A percentile compares a stretch with the other conserved stretches of the same genome.
Conservation (phyloP, 1,139 yeast genomes). For the Nakaseomyces glabratus region DNA sequence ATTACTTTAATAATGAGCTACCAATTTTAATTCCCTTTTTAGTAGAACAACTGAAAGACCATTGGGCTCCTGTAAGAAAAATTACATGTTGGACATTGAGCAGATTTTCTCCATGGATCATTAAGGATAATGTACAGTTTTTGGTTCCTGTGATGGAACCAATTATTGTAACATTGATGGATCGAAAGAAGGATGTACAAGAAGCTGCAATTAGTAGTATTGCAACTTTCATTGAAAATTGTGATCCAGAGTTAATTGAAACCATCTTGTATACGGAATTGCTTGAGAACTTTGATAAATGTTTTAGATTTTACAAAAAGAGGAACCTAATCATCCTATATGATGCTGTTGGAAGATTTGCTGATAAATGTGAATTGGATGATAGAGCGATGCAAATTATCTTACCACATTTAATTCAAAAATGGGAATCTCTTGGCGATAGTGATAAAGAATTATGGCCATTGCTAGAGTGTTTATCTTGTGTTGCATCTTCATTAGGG, state of each 20-base stretch:
- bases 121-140: constrained; percentile 57
- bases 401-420: constrained; percentile 69
- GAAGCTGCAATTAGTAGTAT: constrained; percentile 88
- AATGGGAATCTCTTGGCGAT: constrained; percentile 70
- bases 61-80: constrained; percentile 79
- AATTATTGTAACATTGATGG: constrained; percentile 64
- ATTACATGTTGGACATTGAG: constrained; percentile 94
- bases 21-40: constrained; percentile 79
- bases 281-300: constrained; percentile 58
- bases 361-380: constrained; percentile 56
- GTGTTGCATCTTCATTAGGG: constrained; percentile 81
- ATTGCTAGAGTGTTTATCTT: constrained; percentile 81
- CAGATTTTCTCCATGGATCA: constrained; percentile 75
- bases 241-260: constrained; percentile 49
- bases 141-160: constrained; percentile 74
- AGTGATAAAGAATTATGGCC: constrained; percentile 86
- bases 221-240: constrained; percentile 70
- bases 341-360: constrained; percentile 88
- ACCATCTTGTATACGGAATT: constrained; percentile 55
- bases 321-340: constrained; percentile 73
- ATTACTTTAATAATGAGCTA: constrained; percentile 58
- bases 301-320: constrained; percentile 71
- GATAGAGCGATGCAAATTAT: constrained; percentile 52
- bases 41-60: constrained; percentile 68
- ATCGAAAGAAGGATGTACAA: constrained; percentile 83